Conservation (phyloP, 352 stramenopile species). For the Pythium biforme region DNA sequence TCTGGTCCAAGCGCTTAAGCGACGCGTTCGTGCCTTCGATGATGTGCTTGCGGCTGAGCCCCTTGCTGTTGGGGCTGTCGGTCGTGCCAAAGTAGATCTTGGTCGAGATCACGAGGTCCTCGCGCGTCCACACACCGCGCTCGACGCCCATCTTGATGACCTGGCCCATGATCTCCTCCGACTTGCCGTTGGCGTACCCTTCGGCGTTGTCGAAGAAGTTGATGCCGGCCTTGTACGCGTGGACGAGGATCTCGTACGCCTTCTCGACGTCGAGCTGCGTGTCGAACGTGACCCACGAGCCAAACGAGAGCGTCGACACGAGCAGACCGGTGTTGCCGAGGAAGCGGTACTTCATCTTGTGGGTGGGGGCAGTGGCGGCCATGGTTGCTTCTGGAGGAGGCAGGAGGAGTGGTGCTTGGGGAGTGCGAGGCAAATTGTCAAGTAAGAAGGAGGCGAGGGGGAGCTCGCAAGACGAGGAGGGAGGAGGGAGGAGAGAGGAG, state of each 20-base stretch:
- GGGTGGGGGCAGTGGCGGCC: slow-evolving; percentile 6
- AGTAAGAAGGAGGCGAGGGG: not conserved
- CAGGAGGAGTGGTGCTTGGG: not conserved
- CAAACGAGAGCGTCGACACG: slow-evolving; percentile 47
- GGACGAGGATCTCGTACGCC: slow-evolving; percentile 47
- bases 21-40: slow-evolving; percentile 45
- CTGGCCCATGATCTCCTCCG: slow-evolving; percentile 48
- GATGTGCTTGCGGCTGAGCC: slow-evolving; percentile 27
- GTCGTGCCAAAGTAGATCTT: slow-evolving; percentile 60
- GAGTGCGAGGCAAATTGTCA: not conserved
- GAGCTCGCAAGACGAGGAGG: not conserved
- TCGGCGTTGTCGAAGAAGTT: slow-evolving; percentile 71
- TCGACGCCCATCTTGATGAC: slow-evolving; percentile 47
- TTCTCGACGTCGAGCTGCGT: slow-evolving; percentile 45
- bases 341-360: slow-evolving; percentile 50
- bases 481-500: no score
- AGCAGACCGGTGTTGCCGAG: slow-evolving; percentile 47
- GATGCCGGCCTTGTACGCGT: slow-evolving; percentile 51
- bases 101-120: slow-evolving; percentile 62
- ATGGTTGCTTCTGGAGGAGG: slow-evolving; percentile 14
- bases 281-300: slow-evolving; percentile 46
- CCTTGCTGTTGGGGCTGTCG: slow-evolving; percentile 30
- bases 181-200: slow-evolving; percentile 40
- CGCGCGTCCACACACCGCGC: slow-evolving; percentile 34
- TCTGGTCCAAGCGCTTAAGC: slow-evolving; percentile 48